Percentiles rank a stretch among this genome's conserved stretches.
phyloP scores from a whole-genome alignment of 2,329 filamentous ascomycete species.

The Dactylonectria macrodidyma region DNA sequence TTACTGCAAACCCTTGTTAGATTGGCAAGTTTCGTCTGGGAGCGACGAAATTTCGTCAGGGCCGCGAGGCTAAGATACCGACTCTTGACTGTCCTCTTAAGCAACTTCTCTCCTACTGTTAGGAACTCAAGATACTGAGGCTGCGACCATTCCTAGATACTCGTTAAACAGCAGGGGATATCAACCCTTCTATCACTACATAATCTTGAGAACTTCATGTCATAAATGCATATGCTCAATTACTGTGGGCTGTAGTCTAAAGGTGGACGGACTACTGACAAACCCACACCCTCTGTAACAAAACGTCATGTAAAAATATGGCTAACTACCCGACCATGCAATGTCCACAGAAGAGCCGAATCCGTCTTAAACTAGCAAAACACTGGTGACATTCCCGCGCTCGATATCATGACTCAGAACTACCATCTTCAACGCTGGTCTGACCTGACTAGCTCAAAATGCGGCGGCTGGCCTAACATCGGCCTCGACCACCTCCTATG shows the following conservation, averaged over 20 bases:
- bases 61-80: too few species aligned
- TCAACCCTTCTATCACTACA: background rate
- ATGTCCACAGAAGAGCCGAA: background rate
- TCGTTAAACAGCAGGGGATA: too few species aligned
- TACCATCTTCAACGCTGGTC: background rate
- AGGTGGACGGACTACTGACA: too few species aligned
- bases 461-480: background rate
- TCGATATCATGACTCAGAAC: conserved; percentile 12
- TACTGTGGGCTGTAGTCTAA: background rate
- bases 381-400: background rate
- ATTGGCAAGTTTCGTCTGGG: too few species aligned
- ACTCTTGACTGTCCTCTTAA: too few species aligned
- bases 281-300: background rate
- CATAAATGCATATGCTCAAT: background rate
- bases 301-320: background rate
- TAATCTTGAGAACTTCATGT: background rate
- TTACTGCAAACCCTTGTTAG: too few species aligned
- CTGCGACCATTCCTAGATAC: too few species aligned
- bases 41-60: too few species aligned
- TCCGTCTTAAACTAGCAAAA: background rate
- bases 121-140: too few species aligned
- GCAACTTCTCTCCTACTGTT: too few species aligned
- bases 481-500: background rate
- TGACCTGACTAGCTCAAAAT: conserved; percentile 10
- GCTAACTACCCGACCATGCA: background rate